Evolutionary conservation across 495 filamentous ascomycete species (phyloP), one percentile per base, ranked within the genome.

Genomic region (Tuber magnatum): DNA sequence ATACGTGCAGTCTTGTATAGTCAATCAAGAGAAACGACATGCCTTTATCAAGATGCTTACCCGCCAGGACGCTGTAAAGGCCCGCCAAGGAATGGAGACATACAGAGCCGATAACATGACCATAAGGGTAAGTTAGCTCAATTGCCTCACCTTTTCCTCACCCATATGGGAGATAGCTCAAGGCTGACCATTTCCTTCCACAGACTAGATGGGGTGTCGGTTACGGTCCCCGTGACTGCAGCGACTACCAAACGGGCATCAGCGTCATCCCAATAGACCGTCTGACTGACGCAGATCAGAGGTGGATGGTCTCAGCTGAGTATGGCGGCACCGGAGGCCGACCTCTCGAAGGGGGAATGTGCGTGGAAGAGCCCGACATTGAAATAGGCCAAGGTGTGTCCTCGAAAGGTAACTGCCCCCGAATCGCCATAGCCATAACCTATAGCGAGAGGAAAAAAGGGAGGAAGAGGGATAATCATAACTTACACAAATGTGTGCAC

Each of bases 11-110:
- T 97, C 94, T 18, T 97, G 94, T 84, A 99, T 99, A 76, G 94
- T 97, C 81, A 97, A 98, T 84, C 90, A 91, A 75, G 96, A 98
- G 79, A 98, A 97, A 84, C 92, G 95, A 38, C 96, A 98, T 84
- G 95, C 95, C 20, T 99, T 99, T 81, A 94, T 99, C 77, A 99
- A 99, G 84, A 98, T 99, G 95, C 88, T 94, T 74, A 92, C 88
- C 73, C 93, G 96, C 39, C 86, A 88, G 42, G 94, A 97, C 82
- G 94, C 95, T 18, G 87, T 97, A 41, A 84, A 82, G 71, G 95
- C 95, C 71, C 93, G 95, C 76, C 89, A 91, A n/a, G 93, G 90
- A 65, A 97, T 98, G 94, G 94, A 97, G 79, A 91, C 90, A 7
- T 87, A 89, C 78, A 89, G 90, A 74, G 87, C 87, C 71, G 86